Conservation (phyloP, 2,329 filamentous ascomycete genomes). For the Aureobasidium sp. region DNA sequence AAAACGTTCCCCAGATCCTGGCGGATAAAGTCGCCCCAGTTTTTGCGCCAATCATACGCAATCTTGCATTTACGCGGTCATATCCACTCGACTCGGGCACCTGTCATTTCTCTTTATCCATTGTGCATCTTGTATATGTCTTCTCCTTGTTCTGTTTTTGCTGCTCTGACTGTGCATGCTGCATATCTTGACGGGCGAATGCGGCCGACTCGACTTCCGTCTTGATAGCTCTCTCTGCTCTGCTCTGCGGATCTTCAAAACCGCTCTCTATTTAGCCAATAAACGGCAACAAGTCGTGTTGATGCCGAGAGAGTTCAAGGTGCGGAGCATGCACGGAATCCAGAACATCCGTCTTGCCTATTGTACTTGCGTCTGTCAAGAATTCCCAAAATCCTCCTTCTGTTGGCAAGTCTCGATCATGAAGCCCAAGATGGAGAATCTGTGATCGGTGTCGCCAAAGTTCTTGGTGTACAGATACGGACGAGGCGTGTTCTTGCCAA, state of each 20-base stretch:
- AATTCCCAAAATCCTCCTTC: background rate
- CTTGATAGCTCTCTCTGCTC: background rate
- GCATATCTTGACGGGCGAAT: background rate
- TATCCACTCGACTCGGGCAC: background rate
- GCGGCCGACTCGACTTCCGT: background rate
- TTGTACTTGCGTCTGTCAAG: background rate
- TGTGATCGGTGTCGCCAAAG: background rate
- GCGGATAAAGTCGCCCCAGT: conserved; percentile 1
- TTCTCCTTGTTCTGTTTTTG: background rate
- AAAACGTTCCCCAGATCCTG: conserved; percentile 8
- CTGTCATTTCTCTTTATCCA: background rate
- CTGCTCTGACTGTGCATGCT: background rate
- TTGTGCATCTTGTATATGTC: background rate
- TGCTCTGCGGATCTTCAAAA: background rate
- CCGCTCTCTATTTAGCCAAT: background rate
- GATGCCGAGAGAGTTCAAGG: background rate
- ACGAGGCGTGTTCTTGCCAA: background rate
- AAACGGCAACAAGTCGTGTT: background rate
- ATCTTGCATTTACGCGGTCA: conserved; percentile 9
- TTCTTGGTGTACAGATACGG: background rate
- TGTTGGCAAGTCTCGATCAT: background rate
- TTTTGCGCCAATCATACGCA: conserved; percentile 13
- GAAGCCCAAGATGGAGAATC: background rate
- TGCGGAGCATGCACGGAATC: conserved; percentile 4
- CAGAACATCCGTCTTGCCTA: background rate